Percentiles rank a stretch among this genome's conserved stretches.
Evolutionary conservation across 2,329 filamentous ascomycete genomes (phyloP).

Genomic region (Dactylellina cionopaga): DNA sequence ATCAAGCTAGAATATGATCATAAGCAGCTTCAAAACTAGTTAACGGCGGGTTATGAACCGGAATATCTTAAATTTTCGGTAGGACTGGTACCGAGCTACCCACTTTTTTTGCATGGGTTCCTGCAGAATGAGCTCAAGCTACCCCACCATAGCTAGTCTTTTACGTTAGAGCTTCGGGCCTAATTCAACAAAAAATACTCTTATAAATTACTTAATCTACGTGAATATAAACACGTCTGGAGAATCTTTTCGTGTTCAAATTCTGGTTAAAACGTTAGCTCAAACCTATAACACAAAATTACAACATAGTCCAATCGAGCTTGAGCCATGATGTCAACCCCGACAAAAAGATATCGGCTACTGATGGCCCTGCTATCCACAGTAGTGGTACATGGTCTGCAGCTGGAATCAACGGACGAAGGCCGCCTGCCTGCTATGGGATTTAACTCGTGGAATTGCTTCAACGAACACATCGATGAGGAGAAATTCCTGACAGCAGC

Average conservation of each 20-base stretch:
- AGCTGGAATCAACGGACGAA: constrained; percentile 33
- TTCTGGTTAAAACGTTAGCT: no score
- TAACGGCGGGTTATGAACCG: no score
- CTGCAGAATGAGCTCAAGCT: constrained; percentile 10
- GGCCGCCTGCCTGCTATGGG: constrained; percentile 62
- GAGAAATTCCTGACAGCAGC: constrained; percentile 65
- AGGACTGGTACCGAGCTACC: constrained; percentile 42
- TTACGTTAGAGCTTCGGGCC: no score
- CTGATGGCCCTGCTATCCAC: neutral
- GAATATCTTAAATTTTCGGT: constrained; percentile 38
- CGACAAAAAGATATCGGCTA: no score
- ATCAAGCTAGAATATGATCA: no score
- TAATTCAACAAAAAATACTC: no score
- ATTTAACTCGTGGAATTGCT: constrained; percentile 68
- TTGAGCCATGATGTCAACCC: no score
- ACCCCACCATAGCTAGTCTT: constrained; percentile 29
- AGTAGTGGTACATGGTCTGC: constrained; percentile 12
- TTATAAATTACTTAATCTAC: no score
- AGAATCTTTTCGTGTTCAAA: no score
- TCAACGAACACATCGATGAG: constrained; percentile 66
- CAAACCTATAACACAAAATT: constrained; percentile 12
- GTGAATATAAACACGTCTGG: no score
- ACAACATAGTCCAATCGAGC: constrained; percentile 16
- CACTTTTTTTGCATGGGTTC: constrained; percentile 13
- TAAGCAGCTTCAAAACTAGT: no score